A percentile compares a stretch with the other conserved stretches of the same genome.
Evolutionary conservation across 306 rosid genomes (phyloP).

Genomic region (Trifolium subterraneum): DNA sequence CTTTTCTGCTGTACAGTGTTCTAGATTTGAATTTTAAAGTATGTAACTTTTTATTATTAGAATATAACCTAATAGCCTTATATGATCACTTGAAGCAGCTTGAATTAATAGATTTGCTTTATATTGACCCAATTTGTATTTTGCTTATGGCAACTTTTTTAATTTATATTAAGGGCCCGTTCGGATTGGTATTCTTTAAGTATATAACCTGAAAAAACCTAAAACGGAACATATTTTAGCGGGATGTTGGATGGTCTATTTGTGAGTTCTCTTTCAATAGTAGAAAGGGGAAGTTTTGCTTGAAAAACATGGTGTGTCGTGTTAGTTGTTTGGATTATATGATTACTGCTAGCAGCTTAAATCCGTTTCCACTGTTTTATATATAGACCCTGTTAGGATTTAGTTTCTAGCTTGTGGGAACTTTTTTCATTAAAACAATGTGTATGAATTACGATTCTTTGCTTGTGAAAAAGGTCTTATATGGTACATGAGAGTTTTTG

Average conservation of each 20-base stretch:
- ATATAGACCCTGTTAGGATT: not conserved
- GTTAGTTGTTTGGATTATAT: not conserved
- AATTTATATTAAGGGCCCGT: too few relatives aligned
- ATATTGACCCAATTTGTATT: not conserved
- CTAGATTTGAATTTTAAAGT: not conserved
- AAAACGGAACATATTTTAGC: not conserved
- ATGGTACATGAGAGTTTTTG: not conserved
- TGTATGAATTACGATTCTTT: not conserved
- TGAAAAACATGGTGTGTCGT: not conserved
- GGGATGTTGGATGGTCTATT: conserved; percentile 13
- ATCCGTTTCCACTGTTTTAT: not conserved
- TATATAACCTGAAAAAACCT: not conserved
- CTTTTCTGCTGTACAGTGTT: not conserved
- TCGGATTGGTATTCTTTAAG: not conserved
- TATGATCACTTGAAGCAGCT: conserved; percentile 7
- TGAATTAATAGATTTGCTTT: conserved; percentile 1
- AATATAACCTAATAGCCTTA: not conserved
- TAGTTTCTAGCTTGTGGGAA: not conserved
- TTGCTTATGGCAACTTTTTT: not conserved
- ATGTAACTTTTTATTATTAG: not conserved
- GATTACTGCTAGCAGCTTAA: conserved; percentile 4
- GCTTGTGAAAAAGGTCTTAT: not conserved
- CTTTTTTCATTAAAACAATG: not conserved
- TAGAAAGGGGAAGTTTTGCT: not conserved
- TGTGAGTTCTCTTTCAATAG: not conserved